Evolutionary conservation across 257 asterid genomes (phyloP).

Genomic region (Nicotiana knightiana): DNA sequence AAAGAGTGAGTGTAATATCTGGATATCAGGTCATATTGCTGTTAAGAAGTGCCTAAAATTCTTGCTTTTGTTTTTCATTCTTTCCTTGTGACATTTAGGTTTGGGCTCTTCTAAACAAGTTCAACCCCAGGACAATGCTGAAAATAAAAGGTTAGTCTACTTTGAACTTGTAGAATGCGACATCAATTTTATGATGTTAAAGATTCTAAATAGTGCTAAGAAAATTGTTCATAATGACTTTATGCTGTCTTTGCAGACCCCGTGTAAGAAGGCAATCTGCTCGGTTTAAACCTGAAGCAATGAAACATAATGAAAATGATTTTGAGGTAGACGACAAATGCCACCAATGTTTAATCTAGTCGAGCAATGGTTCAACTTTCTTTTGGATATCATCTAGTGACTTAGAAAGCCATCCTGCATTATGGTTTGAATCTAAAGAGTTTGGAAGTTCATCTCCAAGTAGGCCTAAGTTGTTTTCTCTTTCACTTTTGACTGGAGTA

Average conservation of each 20-base stretch:
- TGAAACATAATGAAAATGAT: conserved; percentile 8
- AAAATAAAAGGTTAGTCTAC: conserved; percentile 41
- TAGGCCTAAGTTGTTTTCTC: background rate
- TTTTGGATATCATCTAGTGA: background rate
- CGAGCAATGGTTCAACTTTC: conserved; percentile 14
- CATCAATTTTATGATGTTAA: background rate
- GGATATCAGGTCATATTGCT: background rate
- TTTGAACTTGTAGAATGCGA: background rate
- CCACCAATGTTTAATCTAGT: conserved; percentile 13
- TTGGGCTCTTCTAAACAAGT: conserved; percentile 27
- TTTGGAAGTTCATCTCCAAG: background rate
- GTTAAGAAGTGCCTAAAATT: background rate
- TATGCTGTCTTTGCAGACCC: conserved; percentile 27
- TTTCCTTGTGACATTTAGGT: conserved; percentile 22
- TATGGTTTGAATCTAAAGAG: conserved; percentile 17
- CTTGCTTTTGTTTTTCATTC: conserved; percentile 9
- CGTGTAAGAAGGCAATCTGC: conserved; percentile 52
- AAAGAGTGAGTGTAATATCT: conserved; percentile 35
- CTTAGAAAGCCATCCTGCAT: background rate
- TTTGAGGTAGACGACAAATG: conserved; percentile 7
- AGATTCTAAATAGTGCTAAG: background rate
- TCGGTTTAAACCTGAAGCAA: conserved; percentile 25
- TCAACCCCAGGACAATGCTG: conserved; percentile 25
- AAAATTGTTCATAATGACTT: background rate
- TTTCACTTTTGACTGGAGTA: conserved; percentile 3